Evolutionary conservation across 805 yeast species (phyloP).

Genomic region (Kockiozyma suomiensis): DNA sequence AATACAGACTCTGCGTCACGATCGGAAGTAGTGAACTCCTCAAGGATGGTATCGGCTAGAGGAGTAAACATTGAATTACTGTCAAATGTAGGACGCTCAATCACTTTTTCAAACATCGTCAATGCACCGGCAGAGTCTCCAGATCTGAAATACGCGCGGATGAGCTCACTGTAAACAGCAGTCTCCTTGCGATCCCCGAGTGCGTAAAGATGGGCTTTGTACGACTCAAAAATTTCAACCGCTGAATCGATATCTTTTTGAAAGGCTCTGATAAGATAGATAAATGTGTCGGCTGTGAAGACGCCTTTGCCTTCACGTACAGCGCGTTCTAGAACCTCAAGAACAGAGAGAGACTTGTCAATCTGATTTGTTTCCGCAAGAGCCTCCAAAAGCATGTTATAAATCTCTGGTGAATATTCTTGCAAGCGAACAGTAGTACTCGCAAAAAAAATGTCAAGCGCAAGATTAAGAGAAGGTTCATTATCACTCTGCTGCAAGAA

Average conservation of each 20-base stretch:
- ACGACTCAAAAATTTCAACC: constrained; percentile 32
- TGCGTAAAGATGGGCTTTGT: constrained; percentile 22
- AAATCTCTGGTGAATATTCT: constrained; percentile 32
- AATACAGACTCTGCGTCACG: neutral
- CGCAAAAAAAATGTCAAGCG: constrained; percentile 41
- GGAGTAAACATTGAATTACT: constrained; percentile 13
- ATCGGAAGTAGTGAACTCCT: constrained; percentile 35
- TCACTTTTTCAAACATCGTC: constrained; percentile 36
- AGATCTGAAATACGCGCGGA: constrained; percentile 37
- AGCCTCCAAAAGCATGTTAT: constrained; percentile 32
- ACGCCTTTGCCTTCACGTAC: constrained; percentile 5
- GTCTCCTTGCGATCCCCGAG: constrained; percentile 18
- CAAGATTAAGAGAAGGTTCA: constrained; percentile 35
- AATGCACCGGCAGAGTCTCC: constrained; percentile 37
- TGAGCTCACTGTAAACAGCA: constrained; percentile 37
- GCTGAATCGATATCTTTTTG: constrained; percentile 36
- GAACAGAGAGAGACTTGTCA: neutral
- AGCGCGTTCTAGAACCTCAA: constrained; percentile 11
- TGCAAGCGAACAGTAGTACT: constrained; percentile 35
- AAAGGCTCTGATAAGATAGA: constrained; percentile 34
- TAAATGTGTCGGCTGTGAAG: constrained; percentile 31
- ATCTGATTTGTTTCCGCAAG: constrained; percentile 19
- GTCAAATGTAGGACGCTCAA: constrained; percentile 21
- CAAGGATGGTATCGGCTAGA: constrained; percentile 32
- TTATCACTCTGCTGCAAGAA: constrained; percentile 9